A percentile compares a stretch with the other conserved stretches of the same genome.
phyloP scores from a whole-genome alignment of 768 basidiomycete species.

The Zangia roseola region DNA sequence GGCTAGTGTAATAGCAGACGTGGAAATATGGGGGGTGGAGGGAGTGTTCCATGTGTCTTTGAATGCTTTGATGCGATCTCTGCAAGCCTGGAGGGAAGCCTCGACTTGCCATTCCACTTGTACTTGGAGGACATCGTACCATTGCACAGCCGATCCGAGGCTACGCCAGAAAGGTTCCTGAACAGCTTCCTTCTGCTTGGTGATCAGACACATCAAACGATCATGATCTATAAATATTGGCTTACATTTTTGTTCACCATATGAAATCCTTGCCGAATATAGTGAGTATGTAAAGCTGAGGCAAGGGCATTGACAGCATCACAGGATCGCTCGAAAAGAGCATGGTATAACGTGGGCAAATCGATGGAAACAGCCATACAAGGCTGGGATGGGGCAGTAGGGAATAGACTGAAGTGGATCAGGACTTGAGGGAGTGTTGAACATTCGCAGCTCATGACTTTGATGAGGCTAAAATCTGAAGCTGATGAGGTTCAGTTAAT shows the following conservation, averaged over 20 bases:
- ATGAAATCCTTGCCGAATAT: conserved; percentile 14
- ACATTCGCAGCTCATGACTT: background rate
- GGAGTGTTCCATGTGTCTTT: too few species aligned
- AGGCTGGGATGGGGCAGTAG: conserved; percentile 25
- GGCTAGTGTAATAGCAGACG: too few species aligned
- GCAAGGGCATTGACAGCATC: conserved; percentile 21
- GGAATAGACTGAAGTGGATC: conserved; percentile 34
- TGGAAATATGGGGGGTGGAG: too few species aligned
- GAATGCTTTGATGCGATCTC: too few species aligned
- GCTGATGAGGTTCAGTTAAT: background rate
- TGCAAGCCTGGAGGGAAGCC: too few species aligned
- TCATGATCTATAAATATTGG: too few species aligned
- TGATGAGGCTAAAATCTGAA: background rate
- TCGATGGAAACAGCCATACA: conserved; percentile 27
- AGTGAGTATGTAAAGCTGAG: background rate
- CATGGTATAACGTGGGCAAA: conserved; percentile 32
- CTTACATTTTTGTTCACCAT: background rate
- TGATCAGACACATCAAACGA: too few species aligned
- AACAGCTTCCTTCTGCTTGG: too few species aligned
- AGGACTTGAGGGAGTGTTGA: conserved; percentile 17
- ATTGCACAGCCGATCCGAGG: conserved; percentile 28
- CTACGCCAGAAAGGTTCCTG: conserved; percentile 29
- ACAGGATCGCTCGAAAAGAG: conserved; percentile 37
- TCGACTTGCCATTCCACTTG: conserved; percentile 9
- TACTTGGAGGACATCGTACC: conserved; percentile 25